Evolutionary conservation across 2,329 filamentous ascomycete genomes (phyloP), one percentile per base, ranked within the genome.

Genomic region (Didymella keratinophila): DNA sequence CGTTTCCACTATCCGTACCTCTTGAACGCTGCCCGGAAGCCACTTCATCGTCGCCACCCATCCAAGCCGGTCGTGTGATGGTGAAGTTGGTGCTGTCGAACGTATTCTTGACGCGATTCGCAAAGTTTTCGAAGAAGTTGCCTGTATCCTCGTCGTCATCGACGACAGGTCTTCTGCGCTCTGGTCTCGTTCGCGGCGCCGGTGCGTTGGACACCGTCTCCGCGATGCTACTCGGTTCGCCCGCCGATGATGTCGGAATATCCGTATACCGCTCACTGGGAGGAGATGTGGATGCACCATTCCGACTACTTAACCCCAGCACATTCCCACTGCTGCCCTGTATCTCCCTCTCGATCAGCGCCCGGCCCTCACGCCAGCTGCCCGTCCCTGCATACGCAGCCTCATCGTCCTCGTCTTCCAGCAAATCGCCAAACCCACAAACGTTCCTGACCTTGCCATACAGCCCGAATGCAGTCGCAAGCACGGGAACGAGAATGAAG

Each of bases 341-440:
- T 67, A 84, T 78, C 73, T 98, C 95, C 27, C 92, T 87, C 63
- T 97, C 92, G 62, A 99, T 96, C 27, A 99, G 84, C 48, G 93
- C 90, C 49, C 92, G 86, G 3, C 95, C 95, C 78, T 98, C 95
- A 45, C 93, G 87, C 95, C 94, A 98, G 1, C 89, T 89, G 1
- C 91, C 92, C 0, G 89, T 88, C 14, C 92, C 92, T 63, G 89
- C 92, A 3, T 85, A 86, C 2, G 83, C 81, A 2, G 50, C 32
- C 48, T 86, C 86, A 25, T 88, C 85, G 12, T 89, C 87, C 12
- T 87, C 83, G 14, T 93, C 90, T 34, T 92, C 90, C 42, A 93
- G 87, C 1, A 93, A 80, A 37, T 92, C 86, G 34, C 89, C 91
- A 58, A 96, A 92, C 14, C 95, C 94, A 56, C 94, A 85, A 53